Base-by-base conservation (phyloP, 2,329 filamentous ascomycete genomes). In the Delphinella strobiligena region DNA sequence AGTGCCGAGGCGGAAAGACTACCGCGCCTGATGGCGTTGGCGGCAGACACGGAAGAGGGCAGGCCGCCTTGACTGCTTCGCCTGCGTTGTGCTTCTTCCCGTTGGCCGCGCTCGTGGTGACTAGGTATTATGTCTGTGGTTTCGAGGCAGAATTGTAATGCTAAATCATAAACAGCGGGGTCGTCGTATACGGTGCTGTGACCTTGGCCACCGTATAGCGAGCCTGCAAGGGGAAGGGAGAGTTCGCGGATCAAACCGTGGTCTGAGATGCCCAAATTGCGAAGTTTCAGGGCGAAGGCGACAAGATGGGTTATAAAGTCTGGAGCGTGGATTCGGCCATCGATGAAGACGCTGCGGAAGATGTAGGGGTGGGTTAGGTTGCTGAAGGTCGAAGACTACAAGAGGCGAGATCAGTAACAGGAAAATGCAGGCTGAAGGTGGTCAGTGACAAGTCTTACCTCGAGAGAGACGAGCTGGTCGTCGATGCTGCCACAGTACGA, bases 151-250 rank as follows among this genome's bases (percentile, higher is more conserved):
- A 68, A 67, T 30, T 61, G 57, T 1, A 69, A 57, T 3, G 67
- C 66, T 3, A 66, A 59, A 62, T 82, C 76, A 59, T 96, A 98
- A 15, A 96, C 82, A 31, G 78, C 75, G 4, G 78, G 71, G 41
- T 98, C 91, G 51, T 93, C 88, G 58, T 98, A 96, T 4, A 98
- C 74, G 32, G 88, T 75, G 4, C 86, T 93, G 61, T 98, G 91
- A 2, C 91, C 91, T 54, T 94, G 89, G 33, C 91, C 91, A 7
- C 79, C 78, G 54, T 95, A 95, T 0, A 98, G 69, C 41, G 83
- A 93, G 18, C 91, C 91, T 1, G 91, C 91, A 2, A 98, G 71
- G 2, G 91, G 86, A 1, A 80, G 72, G 2, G 85, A 93, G 9
- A 98, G 71, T 60, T 98, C 91, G 35, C 87, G 80, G 47, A 98